A percentile compares a stretch with the other conserved stretches of the same genome.
These are phyloP conservation scores for Amoebophrya sp. DNA, from an alignment of 169 alveolate species.

Conservation along the genomic window DNA sequence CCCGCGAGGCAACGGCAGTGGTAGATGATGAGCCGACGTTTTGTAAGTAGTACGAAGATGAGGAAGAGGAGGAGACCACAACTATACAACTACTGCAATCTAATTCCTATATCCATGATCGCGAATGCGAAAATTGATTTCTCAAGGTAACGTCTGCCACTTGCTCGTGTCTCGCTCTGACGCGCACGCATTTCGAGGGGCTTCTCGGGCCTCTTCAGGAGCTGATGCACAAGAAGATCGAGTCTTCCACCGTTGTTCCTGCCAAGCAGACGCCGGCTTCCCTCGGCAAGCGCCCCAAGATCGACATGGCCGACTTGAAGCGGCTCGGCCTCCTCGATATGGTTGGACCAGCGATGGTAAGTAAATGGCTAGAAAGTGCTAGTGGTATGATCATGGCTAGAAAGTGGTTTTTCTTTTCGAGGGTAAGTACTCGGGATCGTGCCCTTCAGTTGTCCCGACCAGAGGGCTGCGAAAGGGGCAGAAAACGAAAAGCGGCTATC, in stretches of 20 bases:
- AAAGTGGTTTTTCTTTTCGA: no score
- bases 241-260: not conserved
- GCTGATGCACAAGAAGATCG: not conserved
- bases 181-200: not conserved
- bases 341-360: no score
- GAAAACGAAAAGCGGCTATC: no score
- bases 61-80: not conserved
- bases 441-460: no score
- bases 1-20: not conserved
- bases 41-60: not conserved
- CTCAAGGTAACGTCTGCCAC: not conserved
- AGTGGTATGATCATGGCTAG: no score
- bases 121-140: no score
- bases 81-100: no score
- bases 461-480: no score
- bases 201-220: not conserved
- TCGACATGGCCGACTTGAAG: not conserved
- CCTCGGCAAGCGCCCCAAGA: not conserved
- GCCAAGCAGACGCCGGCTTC: not conserved
- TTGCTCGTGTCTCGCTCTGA: not conserved
- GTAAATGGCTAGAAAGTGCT: no score
- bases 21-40: not conserved
- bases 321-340: not conserved
- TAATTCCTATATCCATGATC: no score
- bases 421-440: no score